These are phyloP conservation scores for Vanilla planifolia DNA, from an alignment of 106 monocot genomes.

Conservation along the genomic window DNA sequence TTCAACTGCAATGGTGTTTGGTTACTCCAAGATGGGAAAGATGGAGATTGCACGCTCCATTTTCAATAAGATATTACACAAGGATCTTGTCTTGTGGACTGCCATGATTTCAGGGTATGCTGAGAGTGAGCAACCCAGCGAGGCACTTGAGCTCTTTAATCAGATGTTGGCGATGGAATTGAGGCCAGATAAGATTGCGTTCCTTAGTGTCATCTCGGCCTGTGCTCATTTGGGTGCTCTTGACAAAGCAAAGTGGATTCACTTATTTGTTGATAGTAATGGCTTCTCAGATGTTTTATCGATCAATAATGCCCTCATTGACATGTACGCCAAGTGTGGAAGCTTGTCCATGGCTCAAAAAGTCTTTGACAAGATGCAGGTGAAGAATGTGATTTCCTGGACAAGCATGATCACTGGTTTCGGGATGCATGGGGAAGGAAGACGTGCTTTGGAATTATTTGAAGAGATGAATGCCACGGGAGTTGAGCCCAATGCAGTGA, in stretches of 20 bases:
- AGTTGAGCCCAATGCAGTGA: constrained; percentile 25
- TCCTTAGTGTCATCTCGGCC: constrained; percentile 61
- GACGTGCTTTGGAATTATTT: constrained; percentile 24
- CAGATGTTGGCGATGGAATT: constrained; percentile 31
- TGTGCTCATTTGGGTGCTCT: constrained; percentile 56
- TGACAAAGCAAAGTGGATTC: constrained; percentile 46
- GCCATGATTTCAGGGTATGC: constrained; percentile 59
- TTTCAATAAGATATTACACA: constrained; percentile 40
- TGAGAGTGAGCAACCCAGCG: constrained; percentile 47
- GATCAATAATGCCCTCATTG: constrained; percentile 42
- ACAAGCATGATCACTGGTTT: constrained; percentile 49
- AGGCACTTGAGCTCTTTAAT: constrained; percentile 56
- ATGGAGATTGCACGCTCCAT: constrained; percentile 37
- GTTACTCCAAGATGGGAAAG: constrained; percentile 40
- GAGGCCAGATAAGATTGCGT: constrained; percentile 41
- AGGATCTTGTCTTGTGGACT: constrained; percentile 61
- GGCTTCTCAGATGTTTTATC: constrained; percentile 11
- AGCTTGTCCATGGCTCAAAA: constrained; percentile 13
- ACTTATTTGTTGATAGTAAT: constrained; percentile 27
- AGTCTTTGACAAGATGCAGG: constrained; percentile 17
- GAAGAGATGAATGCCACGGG: constrained; percentile 22
- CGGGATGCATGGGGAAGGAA: constrained; percentile 39
- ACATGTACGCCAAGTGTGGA: constrained; percentile 54
- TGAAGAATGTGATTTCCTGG: constrained; percentile 37
- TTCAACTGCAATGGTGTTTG: constrained; percentile 63